These are phyloP conservation scores for Penicillium sp. DNA, from an alignment of 2,329 filamentous ascomycete genomes.

Conservation along the genomic window DNA sequence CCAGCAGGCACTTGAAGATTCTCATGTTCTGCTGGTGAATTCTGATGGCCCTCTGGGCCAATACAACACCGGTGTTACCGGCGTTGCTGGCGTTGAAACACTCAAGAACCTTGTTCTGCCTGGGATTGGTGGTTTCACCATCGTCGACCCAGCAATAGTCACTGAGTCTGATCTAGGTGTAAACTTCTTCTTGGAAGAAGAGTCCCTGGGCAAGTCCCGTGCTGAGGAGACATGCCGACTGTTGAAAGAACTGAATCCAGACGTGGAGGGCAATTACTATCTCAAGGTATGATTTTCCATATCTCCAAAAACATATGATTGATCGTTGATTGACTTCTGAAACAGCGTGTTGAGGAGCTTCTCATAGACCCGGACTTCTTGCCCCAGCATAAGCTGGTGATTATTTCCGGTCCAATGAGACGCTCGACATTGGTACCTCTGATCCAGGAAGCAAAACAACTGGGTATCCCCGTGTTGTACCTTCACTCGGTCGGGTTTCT, in stretches of 20 bases:
- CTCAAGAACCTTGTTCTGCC: conserved; percentile 97
- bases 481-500: conserved; percentile 92
- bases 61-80: conserved; percentile 56
- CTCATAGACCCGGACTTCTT: conserved; percentile 40
- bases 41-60: conserved; percentile 49
- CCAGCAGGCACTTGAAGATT: conserved; percentile 83
- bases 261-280: conserved; percentile 74
- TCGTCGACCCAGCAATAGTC: conserved; percentile 78
- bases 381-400: conserved; percentile 56
- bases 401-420: conserved; percentile 60
- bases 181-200: conserved; percentile 92
- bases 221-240: conserved; percentile 74
- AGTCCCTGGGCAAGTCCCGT: conserved; percentile 70
- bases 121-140: conserved; percentile 86
- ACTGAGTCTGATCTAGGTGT: conserved; percentile 80
- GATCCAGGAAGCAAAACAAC: conserved; percentile 50
- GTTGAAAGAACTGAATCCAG: conserved; percentile 85
- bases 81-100: conserved; percentile 83
- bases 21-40: conserved; percentile 88
- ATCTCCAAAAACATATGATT: neutral
- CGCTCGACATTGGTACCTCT: conserved; percentile 52
- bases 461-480: conserved; percentile 72
- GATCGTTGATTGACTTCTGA: neutral
- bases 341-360: conserved; percentile 39
- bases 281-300: conserved; percentile 48